Conservation (phyloP, 1,139 yeast genomes). For the Zygosaccharomyces pseudobailii region DNA sequence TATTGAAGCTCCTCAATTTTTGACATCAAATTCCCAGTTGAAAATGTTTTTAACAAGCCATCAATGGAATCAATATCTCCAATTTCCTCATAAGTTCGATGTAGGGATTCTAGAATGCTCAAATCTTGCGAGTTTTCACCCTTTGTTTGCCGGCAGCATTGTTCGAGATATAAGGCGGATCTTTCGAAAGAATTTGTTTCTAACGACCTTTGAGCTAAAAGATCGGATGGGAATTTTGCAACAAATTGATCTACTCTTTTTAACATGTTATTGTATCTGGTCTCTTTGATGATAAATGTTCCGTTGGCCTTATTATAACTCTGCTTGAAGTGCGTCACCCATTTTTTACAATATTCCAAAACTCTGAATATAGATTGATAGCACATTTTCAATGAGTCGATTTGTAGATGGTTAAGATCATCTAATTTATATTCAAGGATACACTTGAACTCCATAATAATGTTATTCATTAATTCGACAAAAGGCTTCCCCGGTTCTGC, state of each 20-base stretch:
- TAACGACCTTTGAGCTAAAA: slow-evolving; percentile 73
- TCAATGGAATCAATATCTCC: slow-evolving; percentile 89
- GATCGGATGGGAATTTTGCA: slow-evolving; percentile 54
- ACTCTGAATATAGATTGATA: slow-evolving; percentile 72
- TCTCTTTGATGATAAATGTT: slow-evolving; percentile 27
- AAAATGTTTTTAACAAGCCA: slow-evolving; percentile 74
- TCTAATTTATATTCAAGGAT: slow-evolving; percentile 51
- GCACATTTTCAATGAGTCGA: slow-evolving; percentile 58
- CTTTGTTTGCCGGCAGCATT: slow-evolving; percentile 50
- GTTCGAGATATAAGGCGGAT: slow-evolving; percentile 83
- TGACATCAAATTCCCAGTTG: slow-evolving; percentile 63
- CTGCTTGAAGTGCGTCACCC: slow-evolving; percentile 46
- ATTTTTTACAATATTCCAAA: slow-evolving; percentile 77
- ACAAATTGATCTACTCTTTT: slow-evolving; percentile 43
- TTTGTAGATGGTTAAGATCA: slow-evolving; percentile 45
- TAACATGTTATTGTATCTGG: slow-evolving; percentile 19
- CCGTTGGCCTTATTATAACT: slow-evolving; percentile 24
- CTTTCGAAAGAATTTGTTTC: slow-evolving; percentile 85
- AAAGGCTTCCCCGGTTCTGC: slow-evolving; percentile 39
- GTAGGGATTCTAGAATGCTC: slow-evolving; percentile 52
- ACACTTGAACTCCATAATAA: slow-evolving; percentile 53
- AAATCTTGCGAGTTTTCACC: slow-evolving; percentile 34
- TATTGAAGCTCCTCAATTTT: slow-evolving; percentile 78
- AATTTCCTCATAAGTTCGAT: slow-evolving; percentile 76
- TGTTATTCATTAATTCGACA: slow-evolving; percentile 41